These are phyloP conservation scores for Aspergillus texensis DNA, from an alignment of 2,329 filamentous ascomycete species.

Conservation along the genomic window DNA sequence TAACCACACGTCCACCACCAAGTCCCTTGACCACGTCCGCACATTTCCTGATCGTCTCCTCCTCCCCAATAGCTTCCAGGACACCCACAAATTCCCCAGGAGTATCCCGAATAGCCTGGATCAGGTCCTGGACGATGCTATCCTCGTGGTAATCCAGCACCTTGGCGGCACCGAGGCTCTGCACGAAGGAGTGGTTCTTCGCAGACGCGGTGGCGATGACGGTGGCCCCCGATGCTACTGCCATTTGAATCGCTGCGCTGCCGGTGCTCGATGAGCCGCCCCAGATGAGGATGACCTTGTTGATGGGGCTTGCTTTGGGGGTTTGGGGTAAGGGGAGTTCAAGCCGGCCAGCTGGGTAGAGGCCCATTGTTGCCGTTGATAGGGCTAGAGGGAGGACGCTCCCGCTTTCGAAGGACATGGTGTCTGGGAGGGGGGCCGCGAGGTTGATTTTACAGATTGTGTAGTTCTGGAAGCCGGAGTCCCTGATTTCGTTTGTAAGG, in stretches of 20 bases:
- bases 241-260: constrained; percentile 46
- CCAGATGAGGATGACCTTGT: constrained; percentile 44
- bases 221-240: constrained; percentile 41
- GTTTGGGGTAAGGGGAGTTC: constrained; percentile 26
- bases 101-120: constrained; percentile 18
- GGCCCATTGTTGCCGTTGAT: constrained; percentile 29
- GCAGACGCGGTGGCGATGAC: constrained; percentile 43
- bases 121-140: constrained; percentile 31
- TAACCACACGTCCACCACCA: constrained; percentile 14
- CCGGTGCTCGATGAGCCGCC: constrained; percentile 50
- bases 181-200: constrained; percentile 41
- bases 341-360: constrained; percentile 25
- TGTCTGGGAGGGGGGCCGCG: constrained; percentile 33
- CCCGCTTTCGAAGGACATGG: constrained; percentile 36
- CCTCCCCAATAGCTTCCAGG: constrained; percentile 13
- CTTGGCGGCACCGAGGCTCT: constrained; percentile 37
- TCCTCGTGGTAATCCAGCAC: constrained; percentile 43
- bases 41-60: background rate
- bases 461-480: constrained; percentile 33
- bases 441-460: constrained; percentile 26
- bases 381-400: constrained; percentile 40
- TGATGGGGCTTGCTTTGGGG: constrained; percentile 16
- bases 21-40: constrained; percentile 13
- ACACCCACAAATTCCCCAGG: constrained; percentile 17
- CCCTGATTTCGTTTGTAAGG: constrained; percentile 27